These are phyloP conservation scores for Solanum paucissectum DNA, from an alignment of 257 asterid species.

Conservation along the genomic window DNA sequence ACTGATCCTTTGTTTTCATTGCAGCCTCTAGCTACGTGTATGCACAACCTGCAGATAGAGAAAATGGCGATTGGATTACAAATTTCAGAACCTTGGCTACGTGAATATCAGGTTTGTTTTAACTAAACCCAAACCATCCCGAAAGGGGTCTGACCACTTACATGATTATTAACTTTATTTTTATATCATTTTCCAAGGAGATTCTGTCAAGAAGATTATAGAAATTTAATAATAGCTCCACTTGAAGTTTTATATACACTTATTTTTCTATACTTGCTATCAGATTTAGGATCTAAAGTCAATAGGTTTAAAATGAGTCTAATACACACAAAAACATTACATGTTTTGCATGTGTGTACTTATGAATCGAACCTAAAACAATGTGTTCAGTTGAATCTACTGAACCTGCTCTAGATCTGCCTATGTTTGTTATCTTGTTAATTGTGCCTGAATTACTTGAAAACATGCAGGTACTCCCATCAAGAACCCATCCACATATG, in stretches of 20 bases:
- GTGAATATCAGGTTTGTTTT: constrained; percentile 78
- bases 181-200: neutral
- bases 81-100: constrained; percentile 75
- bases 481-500: constrained; percentile 94
- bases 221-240: neutral
- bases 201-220: neutral
- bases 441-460: neutral
- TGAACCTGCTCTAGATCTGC: neutral
- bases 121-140: neutral
- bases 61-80: constrained; percentile 83
- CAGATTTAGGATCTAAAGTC: neutral
- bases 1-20: constrained; percentile 1
- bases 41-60: constrained; percentile 74
- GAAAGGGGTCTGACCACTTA: neutral
- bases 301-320: neutral
- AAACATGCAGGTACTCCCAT: constrained; percentile 67
- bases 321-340: neutral
- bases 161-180: neutral
- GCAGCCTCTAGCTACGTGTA: constrained; percentile 89
- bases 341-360: neutral
- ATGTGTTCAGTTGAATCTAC: neutral
- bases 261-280: neutral
- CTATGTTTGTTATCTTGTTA: neutral
- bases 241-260: neutral
- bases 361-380: neutral